Evolutionary conservation across 306 rosid species (phyloP), one percentile per base, ranked within the genome.

Genomic region (Biancaea sappan): DNA sequence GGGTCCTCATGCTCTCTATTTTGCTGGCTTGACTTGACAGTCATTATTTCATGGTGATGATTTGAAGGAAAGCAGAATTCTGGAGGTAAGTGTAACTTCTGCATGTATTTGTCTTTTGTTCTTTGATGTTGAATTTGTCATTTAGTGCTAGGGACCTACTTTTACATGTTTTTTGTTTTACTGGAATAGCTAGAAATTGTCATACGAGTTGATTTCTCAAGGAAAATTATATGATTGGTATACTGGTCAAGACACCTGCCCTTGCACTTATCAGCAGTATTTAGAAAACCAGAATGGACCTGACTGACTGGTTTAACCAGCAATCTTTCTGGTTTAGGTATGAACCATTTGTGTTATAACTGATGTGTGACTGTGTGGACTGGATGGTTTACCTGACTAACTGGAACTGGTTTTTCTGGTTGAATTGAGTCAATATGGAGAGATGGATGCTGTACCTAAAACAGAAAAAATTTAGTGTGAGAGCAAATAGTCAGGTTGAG

Each of bases 41-140:
- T 88, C 96, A 28, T 75, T 94, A 70, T 90, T 92, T 77, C 90
- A 87, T 47, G 99, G 91, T 62, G 99, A 94, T 86, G 89, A 88
- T 71, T 84, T 94, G 68, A 87, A 80, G 77, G 94, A 90, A 80
- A 88, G 80, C 88, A 92, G 84, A 80, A 94, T 94, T 76, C 87
- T 66, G 83, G 99, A 94, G 97, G 99, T 86, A 84, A 81, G 62
- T 75, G 54, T 76, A 40, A 77, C 76, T 22, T 66, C 7, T 51
- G 54, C 68, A 25, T 75, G 14, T 51, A 38, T 68, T 65, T 71
- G 53, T 46, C 38, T 40, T 71, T 25, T 18, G 38, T 43, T 47
- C 56, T 62, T 54, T 47, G 38, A 19, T 54, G 2, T 64, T 51
- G 24, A 52, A 26, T 81, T 34, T 58, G 40, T 58, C 22, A 60